A percentile compares a stretch with the other conserved stretches of the same genome.
These are phyloP conservation scores for Larix kaempferi DNA, from an alignment of 75 land plant genomes.

Conservation along the genomic window DNA sequence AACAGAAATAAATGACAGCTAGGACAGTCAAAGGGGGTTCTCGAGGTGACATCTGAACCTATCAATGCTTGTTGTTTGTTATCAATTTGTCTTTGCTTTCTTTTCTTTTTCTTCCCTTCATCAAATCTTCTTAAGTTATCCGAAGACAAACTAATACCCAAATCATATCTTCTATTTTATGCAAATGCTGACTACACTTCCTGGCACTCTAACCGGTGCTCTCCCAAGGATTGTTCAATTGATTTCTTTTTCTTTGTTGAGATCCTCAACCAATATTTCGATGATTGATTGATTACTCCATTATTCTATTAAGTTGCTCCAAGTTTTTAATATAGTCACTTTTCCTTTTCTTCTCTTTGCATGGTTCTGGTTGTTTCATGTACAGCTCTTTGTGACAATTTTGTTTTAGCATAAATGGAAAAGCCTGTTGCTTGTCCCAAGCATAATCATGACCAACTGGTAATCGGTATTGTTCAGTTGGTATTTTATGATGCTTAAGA, in stretches of 20 bases:
- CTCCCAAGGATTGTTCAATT: background rate
- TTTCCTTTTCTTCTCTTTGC: background rate
- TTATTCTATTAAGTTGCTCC: background rate
- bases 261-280: background rate
- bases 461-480: background rate
- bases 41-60: too few relatives aligned
- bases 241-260: background rate
- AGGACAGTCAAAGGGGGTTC: too few relatives aligned
- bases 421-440: background rate
- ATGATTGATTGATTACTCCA: background rate
- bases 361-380: background rate
- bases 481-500: background rate
- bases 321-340: background rate
- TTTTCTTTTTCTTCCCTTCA: slow-evolving; percentile 11
- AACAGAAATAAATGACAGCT: too few relatives aligned
- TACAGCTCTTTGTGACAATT: background rate
- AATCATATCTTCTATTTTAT: background rate
- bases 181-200: slow-evolving; percentile 1
- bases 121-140: background rate
- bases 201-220: background rate
- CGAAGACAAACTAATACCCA: background rate
- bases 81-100: slow-evolving; percentile 8
- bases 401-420: background rate
- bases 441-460: background rate
- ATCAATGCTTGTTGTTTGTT: background rate